Evolutionary conservation across 2,329 filamentous ascomycete species (phyloP), one percentile per base, ranked within the genome.

Genomic region (Ilyonectria mors-panacis): DNA sequence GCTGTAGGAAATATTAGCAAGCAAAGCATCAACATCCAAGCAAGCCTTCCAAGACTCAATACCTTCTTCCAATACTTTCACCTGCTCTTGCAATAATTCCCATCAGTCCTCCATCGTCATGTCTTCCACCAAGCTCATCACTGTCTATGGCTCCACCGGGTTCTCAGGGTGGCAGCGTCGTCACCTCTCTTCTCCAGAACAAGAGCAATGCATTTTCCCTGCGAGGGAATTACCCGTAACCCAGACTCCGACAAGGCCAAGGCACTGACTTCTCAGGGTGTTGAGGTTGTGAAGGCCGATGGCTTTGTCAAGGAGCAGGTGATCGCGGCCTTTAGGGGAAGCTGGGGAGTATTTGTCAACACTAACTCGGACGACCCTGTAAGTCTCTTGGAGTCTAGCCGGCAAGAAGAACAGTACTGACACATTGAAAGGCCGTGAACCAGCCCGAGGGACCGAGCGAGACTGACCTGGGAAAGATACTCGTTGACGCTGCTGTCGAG

Each of bases 311-410:
- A 70, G 35, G 67, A 71, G 9, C 65, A 77, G 23, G 54, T 78
- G 10, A 7, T 71, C 15, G 67, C 69, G 13, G 78, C 78, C 7
- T 79, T 80, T 69, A 70, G 64, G 54, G 75, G 72, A n/a, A 78
- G 76, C 60, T 80, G 78, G 74, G 78, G 75, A 12, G 70, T 77
- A 8, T 80, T 80, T 65, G 71, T 76, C 61, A 80, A 80, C 58
- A 78, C 74, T 10, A 78, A 79, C 67, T 77, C 74, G 6, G 75
- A 78, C 53, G 77, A 79, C 67, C 70, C 75, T 60, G 76, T 77
- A 64, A 67, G 74, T 66, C 13, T 6, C 17, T 1, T 7, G 8
- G 23, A 19, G 17, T 45, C 17, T 19, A 42, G 21, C 3, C 12
- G 39, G 28, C 19, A 33, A 19, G 8, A 15, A 10, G 3, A 42